phyloP scores from a whole-genome alignment of 495 filamentous ascomycete genomes.

The Podospora conica region DNA sequence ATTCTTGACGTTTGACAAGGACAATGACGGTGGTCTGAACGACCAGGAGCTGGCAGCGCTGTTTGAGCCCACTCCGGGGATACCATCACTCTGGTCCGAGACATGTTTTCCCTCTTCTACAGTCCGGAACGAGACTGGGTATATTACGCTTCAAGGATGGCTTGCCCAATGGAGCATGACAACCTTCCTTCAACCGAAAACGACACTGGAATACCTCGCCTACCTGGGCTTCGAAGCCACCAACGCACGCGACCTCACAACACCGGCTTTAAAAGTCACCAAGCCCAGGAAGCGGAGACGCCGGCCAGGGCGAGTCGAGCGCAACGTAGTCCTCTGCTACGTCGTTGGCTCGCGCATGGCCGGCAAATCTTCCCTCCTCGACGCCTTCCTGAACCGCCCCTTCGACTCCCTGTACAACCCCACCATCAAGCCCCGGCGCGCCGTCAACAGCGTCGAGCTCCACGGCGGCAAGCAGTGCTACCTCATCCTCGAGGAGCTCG shows the following conservation, averaged over 20 bases:
- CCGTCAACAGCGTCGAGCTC: constrained; percentile 93
- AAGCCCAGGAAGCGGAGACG: constrained; percentile 79
- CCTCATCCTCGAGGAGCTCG: constrained; percentile 89
- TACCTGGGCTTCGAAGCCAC: constrained; percentile 82
- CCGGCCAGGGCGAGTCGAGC: constrained; percentile 75
- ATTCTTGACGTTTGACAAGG: constrained; percentile 90
- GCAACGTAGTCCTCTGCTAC: constrained; percentile 95
- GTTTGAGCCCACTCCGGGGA: constrained; percentile 88
- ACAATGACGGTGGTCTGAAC: constrained; percentile 93
- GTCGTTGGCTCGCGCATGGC: constrained; percentile 77
- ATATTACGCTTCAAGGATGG: constrained; percentile 97
- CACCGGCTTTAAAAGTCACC: constrained; percentile 83
- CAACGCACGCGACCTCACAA: constrained; percentile 59
- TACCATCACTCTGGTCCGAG: constrained; percentile 80
- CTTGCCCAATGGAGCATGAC: constrained; percentile 99
- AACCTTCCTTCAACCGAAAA: constrained; percentile 90
- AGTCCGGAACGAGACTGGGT: constrained; percentile 87
- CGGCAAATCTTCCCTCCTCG: constrained; percentile 83
- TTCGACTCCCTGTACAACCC: constrained; percentile 85
- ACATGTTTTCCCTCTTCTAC: constrained; percentile 86
- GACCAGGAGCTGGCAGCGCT: constrained; percentile 73
- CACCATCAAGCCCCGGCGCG: constrained; percentile 86
- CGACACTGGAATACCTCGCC: constrained; percentile 88
- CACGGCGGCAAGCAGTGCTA: constrained; percentile 96
- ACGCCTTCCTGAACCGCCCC: constrained; percentile 82